Evolutionary conservation across 805 yeast genomes (phyloP), one percentile per base, ranked within the genome.

Genomic region (Pichia thaimueangensis): DNA sequence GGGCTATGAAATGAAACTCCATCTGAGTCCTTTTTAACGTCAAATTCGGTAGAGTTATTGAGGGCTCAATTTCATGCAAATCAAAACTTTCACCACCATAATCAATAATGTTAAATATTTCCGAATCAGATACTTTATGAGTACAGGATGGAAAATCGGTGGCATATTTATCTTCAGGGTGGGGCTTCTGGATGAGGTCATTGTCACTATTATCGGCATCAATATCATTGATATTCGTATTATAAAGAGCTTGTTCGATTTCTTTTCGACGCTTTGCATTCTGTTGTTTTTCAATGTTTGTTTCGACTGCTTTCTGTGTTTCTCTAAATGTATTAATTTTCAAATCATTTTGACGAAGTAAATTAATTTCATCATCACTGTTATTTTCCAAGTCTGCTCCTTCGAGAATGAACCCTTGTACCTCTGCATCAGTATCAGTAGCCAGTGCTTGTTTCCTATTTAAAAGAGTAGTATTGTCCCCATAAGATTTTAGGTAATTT

Each of bases 341-440:
- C 9, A 25, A 10, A 19, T 3, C 13, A 12, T 8, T 6, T 22
- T 24, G 3, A 10, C 15, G 8, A 10, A 16, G 30, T 13, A 20
- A n/a, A 23, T 8, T 5, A 3, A n/a, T 21, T 15, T 40, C 43
- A 16, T 17, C 11, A 21, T 29, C 41, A 27, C 32, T 27, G 11
- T 30, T 36, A 15, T 31, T 32, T 30, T 47, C 46, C 22, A 47
- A 36, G 20, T 49, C 57, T 9, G 54, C 41, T 30, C 51, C 56
- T 37, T 49, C 50, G 22, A 57, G 57, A 11, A 51, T 55, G 2
- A 41, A 45, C 0, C 44, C 45, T 23, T 52, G 52, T 30, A 42
- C 51, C 35, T 45, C 47, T 15, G 45, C 50, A 27, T 43, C 42
- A 21, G 46, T 55, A 15, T 40, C 15, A 1, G 23, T 3, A 9